Evolutionary conservation across 1,139 yeast genomes (phyloP).

Genomic region (Sugiyamaella sp.): DNA sequence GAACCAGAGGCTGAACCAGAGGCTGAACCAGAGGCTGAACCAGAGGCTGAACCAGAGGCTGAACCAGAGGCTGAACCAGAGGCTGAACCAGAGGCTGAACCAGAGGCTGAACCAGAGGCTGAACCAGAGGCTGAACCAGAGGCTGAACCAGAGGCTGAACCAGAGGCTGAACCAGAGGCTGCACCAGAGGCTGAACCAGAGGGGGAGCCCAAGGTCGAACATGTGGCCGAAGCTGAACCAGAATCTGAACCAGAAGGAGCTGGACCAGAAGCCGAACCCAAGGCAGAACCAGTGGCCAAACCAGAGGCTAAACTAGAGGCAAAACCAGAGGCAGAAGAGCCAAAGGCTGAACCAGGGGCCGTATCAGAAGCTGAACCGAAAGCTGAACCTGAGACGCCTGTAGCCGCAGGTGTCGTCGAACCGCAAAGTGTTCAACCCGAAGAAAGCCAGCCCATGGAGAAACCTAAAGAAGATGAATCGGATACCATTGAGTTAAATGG

Average conservation of each 20-base stretch:
- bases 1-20: slow-evolving; percentile 19
- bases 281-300: neutral
- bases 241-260: slow-evolving; percentile 17
- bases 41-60: neutral
- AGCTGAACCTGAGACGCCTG: slow-evolving; percentile 5
- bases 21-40: neutral
- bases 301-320: neutral
- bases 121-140: neutral
- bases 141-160: slow-evolving; percentile 1
- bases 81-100: neutral
- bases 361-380: slow-evolving; percentile 15
- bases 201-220: neutral
- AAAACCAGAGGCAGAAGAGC: slow-evolving; percentile 4
- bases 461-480: too few species aligned
- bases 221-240: slow-evolving; percentile 5
- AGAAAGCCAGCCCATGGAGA: too few species aligned
- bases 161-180: slow-evolving; percentile 3
- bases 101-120: neutral
- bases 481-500: too few species aligned
- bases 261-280: slow-evolving; percentile 4
- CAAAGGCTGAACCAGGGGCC: slow-evolving; percentile 13
- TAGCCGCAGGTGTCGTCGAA: neutral
- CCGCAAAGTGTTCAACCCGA: neutral
- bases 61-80: neutral
- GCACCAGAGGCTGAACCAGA: slow-evolving; percentile 7